phyloP scores from a whole-genome alignment of 805 yeast species.

The Saccharomycopsis synnaedendra region DNA sequence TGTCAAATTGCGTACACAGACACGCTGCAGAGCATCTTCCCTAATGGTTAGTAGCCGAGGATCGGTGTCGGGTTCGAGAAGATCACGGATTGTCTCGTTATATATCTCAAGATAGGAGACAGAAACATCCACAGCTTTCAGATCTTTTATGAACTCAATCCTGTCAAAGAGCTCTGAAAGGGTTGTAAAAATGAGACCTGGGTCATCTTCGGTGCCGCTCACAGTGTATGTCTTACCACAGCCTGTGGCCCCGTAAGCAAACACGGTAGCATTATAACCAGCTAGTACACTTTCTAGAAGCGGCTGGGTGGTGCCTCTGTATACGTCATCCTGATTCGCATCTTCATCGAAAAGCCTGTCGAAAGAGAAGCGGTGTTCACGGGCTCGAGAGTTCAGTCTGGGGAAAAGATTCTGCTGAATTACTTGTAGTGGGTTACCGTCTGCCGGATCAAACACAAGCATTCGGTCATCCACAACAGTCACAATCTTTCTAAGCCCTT shows the following conservation, averaged over 20 bases:
- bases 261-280: slow-evolving; percentile 84
- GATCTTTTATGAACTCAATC: slow-evolving; percentile 45
- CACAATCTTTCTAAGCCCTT: slow-evolving; percentile 56
- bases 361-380: slow-evolving; percentile 75
- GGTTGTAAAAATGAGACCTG: slow-evolving; percentile 73
- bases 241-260: slow-evolving; percentile 97
- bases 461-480: slow-evolving; percentile 76
- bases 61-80: slow-evolving; percentile 45
- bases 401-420: slow-evolving; percentile 35
- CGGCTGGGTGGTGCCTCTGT: slow-evolving; percentile 54
- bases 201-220: slow-evolving; percentile 58
- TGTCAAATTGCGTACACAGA: slow-evolving; percentile 62
- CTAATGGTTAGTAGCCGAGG: slow-evolving; percentile 45
- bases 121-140: slow-evolving; percentile 46
- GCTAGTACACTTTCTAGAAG: slow-evolving; percentile 64
- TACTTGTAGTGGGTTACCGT: slow-evolving; percentile 44
- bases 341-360: slow-evolving; percentile 65
- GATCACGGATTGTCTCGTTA: slow-evolving; percentile 79
- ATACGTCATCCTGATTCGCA: slow-evolving; percentile 59
- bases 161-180: slow-evolving; percentile 61
- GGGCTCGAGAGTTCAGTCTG: slow-evolving; percentile 32
- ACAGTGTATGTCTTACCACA: slow-evolving; percentile 96
- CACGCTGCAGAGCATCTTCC: slow-evolving; percentile 57
- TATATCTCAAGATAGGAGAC: slow-evolving; percentile 79
- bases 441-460: slow-evolving; percentile 82